Conservation (phyloP, 495 filamentous ascomycete genomes). For the Penicillium steckii region DNA sequence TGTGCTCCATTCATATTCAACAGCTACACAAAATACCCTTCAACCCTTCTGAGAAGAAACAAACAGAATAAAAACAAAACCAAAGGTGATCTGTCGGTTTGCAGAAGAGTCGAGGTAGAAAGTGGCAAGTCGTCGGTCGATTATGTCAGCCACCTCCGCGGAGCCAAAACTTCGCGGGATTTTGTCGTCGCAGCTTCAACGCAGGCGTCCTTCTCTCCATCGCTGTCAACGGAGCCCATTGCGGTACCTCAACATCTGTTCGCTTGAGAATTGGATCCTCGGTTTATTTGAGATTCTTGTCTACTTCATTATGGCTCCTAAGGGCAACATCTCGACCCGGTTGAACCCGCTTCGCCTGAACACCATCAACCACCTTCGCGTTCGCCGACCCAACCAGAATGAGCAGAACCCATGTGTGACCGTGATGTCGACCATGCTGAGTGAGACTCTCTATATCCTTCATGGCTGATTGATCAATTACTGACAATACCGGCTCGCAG, state of each 20-base stretch:
- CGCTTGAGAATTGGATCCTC: constrained; percentile 9
- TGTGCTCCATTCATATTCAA: constrained; percentile 28
- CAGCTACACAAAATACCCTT: too few species aligned
- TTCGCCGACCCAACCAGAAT: constrained; percentile 75
- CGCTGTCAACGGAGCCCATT: constrained; percentile 15
- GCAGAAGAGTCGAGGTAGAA: background rate
- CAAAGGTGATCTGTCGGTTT: background rate
- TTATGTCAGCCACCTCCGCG: constrained; percentile 46
- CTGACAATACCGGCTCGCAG: constrained; percentile 43
- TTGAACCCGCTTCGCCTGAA: constrained; percentile 76
- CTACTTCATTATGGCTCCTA: constrained; percentile 49
- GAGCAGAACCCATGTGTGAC: constrained; percentile 76
- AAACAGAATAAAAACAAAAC: constrained; percentile 1
- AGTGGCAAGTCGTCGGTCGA: constrained; percentile 11
- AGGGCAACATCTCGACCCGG: constrained; percentile 42
- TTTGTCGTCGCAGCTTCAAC: constrained; percentile 17
- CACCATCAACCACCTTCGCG: constrained; percentile 78
- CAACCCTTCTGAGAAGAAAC: background rate
- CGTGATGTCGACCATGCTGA: constrained; percentile 86
- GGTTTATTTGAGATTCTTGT: constrained; percentile 34
- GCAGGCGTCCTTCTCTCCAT: constrained; percentile 14
- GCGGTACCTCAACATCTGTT: constrained; percentile 10
- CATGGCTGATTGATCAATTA: background rate
- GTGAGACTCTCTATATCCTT: constrained; percentile 51
- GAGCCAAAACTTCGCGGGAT: constrained; percentile 33